A percentile compares a stretch with the other conserved stretches of the same genome.
phyloP scores from a whole-genome alignment of 2,329 filamentous ascomycete genomes.

The Nemania sp. region DNA sequence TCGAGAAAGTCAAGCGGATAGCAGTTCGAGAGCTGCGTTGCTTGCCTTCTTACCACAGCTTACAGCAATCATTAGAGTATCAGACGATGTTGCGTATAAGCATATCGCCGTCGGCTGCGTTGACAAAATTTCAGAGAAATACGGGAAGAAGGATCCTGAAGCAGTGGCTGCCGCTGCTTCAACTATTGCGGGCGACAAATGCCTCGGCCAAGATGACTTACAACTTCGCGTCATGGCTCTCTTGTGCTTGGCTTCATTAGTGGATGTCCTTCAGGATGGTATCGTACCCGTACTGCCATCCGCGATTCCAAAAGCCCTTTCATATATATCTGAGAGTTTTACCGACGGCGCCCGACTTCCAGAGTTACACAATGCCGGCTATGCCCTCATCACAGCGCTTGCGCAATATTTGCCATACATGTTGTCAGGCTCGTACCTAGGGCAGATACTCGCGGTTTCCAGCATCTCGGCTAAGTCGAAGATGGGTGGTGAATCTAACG shows the following conservation, averaged over 20 bases:
- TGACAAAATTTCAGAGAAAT: constrained; percentile 91
- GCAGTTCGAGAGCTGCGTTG: constrained; percentile 69
- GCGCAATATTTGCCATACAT: constrained; percentile 88
- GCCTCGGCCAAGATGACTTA: constrained; percentile 74
- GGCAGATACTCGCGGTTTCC: constrained; percentile 72
- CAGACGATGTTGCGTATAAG: constrained; percentile 74
- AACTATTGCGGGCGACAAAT: constrained; percentile 75
- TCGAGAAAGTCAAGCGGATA: constrained; percentile 71
- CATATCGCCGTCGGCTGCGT: constrained; percentile 87
- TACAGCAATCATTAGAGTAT: constrained; percentile 74
- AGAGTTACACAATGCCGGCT: constrained; percentile 80
- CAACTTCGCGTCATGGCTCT: constrained; percentile 82
- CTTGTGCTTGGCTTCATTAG: constrained; percentile 83
- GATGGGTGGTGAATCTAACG: constrained; percentile 64
- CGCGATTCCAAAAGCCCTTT: constrained; percentile 72
- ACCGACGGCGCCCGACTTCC: constrained; percentile 55
- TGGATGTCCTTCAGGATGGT: constrained; percentile 84
- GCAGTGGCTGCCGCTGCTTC: constrained; percentile 75
- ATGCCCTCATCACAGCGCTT: constrained; percentile 77
- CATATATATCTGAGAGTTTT: constrained; percentile 70
- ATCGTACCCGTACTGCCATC: constrained; percentile 82
- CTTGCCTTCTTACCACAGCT: constrained; percentile 80
- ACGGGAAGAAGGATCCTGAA: constrained; percentile 86
- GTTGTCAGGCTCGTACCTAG: constrained; percentile 75
- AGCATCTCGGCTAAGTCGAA: constrained; percentile 69